Conservation (phyloP, 2,329 filamentous ascomycete species). For the Coleophoma crateriformis region DNA sequence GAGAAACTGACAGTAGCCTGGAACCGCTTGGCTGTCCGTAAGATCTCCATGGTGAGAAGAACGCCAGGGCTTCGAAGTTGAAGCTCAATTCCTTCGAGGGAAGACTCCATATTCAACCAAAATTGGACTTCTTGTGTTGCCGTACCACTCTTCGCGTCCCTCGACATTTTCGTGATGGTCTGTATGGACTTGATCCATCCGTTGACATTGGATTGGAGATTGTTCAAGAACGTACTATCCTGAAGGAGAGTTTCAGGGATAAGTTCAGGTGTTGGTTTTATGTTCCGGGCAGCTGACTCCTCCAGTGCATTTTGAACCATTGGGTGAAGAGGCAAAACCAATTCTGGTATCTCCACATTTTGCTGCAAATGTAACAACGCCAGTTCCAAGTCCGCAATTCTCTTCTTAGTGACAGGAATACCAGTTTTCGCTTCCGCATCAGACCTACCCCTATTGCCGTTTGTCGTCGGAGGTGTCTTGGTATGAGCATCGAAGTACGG, state of each 20-base stretch:
- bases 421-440: slow-evolving; percentile 91
- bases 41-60: slow-evolving; percentile 82
- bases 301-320: slow-evolving; percentile 82
- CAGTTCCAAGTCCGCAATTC: slow-evolving; percentile 88
- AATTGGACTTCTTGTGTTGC: slow-evolving; percentile 98
- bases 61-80: slow-evolving; percentile 89
- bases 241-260: slow-evolving; percentile 72
- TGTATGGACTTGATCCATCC: slow-evolving; percentile 99
- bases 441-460: slow-evolving; percentile 64
- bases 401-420: slow-evolving; percentile 95
- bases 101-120: slow-evolving; percentile 95
- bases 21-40: slow-evolving; percentile 96
- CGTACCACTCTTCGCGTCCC: slow-evolving; percentile 70
- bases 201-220: slow-evolving; percentile 88
- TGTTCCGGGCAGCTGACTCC: slow-evolving; percentile 61
- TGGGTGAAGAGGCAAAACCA: slow-evolving; percentile 81
- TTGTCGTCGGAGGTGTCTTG: slow-evolving; percentile 66
- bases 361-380: slow-evolving; percentile 89
- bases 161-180: slow-evolving; percentile 87
- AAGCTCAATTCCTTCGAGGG: slow-evolving; percentile 83
- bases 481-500: slow-evolving; percentile 98
- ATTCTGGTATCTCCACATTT: slow-evolving; percentile 94
- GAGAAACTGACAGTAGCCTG: slow-evolving; percentile 96
- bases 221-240: slow-evolving; percentile 90
- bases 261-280: slow-evolving; percentile 70